These are phyloP conservation scores for Stephania yunnanensis DNA, from an alignment of 164 flowering plant species.

Conservation along the genomic window DNA sequence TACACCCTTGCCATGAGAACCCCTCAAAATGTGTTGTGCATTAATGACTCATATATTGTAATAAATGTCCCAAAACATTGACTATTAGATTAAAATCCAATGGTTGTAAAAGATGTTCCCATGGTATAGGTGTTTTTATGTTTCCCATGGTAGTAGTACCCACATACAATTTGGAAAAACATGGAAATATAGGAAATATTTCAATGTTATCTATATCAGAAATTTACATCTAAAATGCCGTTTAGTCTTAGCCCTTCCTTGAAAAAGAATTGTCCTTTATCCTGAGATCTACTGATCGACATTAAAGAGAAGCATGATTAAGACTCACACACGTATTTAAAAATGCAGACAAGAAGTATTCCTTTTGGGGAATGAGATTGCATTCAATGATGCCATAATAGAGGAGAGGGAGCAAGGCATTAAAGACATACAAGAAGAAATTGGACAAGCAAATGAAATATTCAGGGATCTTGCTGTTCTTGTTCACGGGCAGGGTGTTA, in stretches of 20 bases:
- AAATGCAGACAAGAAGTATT: conserved; percentile 52
- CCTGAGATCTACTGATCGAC: neutral
- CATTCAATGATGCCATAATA: conserved; percentile 68
- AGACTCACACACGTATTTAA: conserved; percentile 7
- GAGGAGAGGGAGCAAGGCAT: conserved; percentile 74
- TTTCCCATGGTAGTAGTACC: too few relatives aligned
- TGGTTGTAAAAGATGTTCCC: too few relatives aligned
- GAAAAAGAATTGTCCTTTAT: too few relatives aligned
- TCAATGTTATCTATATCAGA: neutral
- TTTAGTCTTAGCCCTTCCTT: neutral
- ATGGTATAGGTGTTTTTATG: too few relatives aligned
- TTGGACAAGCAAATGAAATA: conserved; percentile 59
- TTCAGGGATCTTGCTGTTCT: conserved; percentile 75
- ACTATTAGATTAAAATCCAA: too few relatives aligned
- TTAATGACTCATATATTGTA: too few relatives aligned
- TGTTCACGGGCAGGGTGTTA: conserved; percentile 61
- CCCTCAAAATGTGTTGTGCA: too few relatives aligned
- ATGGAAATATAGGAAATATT: neutral
- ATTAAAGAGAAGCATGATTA: neutral
- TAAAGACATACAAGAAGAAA: conserved; percentile 51
- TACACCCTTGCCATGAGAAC: too few relatives aligned
- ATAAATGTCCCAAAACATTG: too few relatives aligned
- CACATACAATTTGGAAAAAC: neutral
- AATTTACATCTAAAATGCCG: neutral
- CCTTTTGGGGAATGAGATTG: conserved; percentile 56